Base-by-base conservation (phyloP, 2,329 filamentous ascomycete species). In the Bipolaris zeicola region DNA sequence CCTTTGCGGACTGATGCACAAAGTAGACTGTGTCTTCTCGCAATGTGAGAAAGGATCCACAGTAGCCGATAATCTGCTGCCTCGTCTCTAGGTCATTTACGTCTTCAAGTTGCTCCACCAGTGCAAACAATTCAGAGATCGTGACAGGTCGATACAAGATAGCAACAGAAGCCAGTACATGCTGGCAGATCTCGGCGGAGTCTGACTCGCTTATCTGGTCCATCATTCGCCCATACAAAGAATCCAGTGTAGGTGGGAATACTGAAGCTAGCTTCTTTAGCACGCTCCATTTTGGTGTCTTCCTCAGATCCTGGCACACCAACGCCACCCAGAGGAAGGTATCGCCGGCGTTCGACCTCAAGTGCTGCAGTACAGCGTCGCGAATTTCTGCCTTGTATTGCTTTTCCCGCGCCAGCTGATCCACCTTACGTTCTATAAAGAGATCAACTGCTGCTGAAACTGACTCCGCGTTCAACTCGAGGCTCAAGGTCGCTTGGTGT, bases 171-270 rank as follows among this genome's bases (percentile, higher is more conserved):
- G 68, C 62, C 6, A 83, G 71, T 8, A 82, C 64, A 5, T 66
- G 55, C 47, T 55, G 67, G 63, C 73, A 81, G 5, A 73, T 22
- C 0, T 71, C 48, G 2, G 62, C 55, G 18, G 78, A 61, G 0
- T 72, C 55, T 2, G 63, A 72, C 1, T 52, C 13, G 7, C 33
- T 13, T 3, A 81, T 75, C 6, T 73, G 62, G 0, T 62, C 31
- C 22, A 80, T 62, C 77, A 81, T 81, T 13, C 66, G 66, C 1
- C 58, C 3, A 49, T 82, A 82, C 2, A 82, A 55, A 1, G 56
- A 5, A 36, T 77, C 51, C 0, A 82, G 72, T 0, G 74, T 74
- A 3, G 65, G 53, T 3, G 77, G 78, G 38, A 79, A 33, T 22
- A 28, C 6, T 58, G 5, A 4, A 77, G 37, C 52, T 60, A 31